These are phyloP conservation scores for Rhizopus microsporus DNA, from an alignment of 371 early-diverging fungal species.

Conservation along the genomic window DNA sequence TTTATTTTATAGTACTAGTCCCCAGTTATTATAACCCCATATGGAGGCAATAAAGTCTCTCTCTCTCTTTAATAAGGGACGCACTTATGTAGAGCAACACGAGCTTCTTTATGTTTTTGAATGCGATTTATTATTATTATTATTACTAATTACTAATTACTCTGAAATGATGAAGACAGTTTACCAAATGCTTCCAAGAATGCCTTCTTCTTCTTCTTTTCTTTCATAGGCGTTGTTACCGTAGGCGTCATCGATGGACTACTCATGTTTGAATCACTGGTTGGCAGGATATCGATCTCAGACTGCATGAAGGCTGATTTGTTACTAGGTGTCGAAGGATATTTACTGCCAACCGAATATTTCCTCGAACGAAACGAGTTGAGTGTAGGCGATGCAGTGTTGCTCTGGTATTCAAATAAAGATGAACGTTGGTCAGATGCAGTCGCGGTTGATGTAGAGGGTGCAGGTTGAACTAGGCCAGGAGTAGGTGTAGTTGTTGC, in stretches of 20 bases:
- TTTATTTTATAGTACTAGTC: too few relatives aligned
- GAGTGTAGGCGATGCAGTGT: conserved; percentile 18
- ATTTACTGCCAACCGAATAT: conserved; percentile 12
- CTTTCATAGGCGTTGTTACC: conserved; percentile 14
- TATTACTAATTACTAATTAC: not conserved
- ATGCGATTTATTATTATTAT: not conserved
- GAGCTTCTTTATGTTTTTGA: too few relatives aligned
- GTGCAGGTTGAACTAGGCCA: conserved; percentile 2
- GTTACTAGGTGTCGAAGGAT: not conserved
- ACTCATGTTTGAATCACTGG: not conserved
- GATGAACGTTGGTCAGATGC: conserved; percentile 13
- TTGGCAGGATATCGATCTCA: not conserved
- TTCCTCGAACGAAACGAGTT: conserved; percentile 16
- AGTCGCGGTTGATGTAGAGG: conserved; percentile 18
- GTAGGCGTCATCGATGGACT: not conserved
- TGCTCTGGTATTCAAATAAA: conserved; percentile 3
- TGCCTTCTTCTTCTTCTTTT: conserved; percentile 41
- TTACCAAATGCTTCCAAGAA: conserved; percentile 43
- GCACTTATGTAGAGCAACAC: too few relatives aligned
- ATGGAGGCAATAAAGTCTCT: too few relatives aligned
- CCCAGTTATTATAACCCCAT: too few relatives aligned
- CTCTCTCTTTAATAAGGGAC: too few relatives aligned
- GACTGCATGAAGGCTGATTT: not conserved
- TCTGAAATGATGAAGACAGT: conserved; percentile 30
- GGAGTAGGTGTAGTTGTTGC: conserved; percentile 14